Percentiles rank a stretch among this genome's conserved stretches.
phyloP scores from a whole-genome alignment of 2,329 filamentous ascomycete genomes.

The Clarireedia hainanense region DNA sequence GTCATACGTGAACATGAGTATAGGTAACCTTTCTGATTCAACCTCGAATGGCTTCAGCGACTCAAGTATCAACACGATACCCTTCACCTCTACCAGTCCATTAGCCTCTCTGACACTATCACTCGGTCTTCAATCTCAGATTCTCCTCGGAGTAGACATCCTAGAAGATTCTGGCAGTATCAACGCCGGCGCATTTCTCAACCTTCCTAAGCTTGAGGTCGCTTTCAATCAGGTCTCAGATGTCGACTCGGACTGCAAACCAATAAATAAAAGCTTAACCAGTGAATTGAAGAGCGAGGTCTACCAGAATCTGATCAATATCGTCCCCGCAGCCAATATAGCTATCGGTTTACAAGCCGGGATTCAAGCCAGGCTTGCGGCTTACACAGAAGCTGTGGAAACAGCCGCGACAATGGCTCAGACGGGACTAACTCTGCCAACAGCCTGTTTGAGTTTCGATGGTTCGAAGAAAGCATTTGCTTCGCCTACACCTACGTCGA shows the following conservation, averaged over 20 bases:
- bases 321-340: not conserved
- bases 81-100: not conserved
- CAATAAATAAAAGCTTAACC: not conserved
- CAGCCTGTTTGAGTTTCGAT: conserved; percentile 5
- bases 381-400: not conserved
- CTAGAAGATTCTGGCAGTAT: not conserved
- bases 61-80: not conserved
- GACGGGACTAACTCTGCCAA: not conserved
- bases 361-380: not conserved
- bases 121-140: not conserved
- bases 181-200: not conserved
- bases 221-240: not conserved
- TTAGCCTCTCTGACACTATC: not conserved
- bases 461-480: not conserved
- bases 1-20: not conserved
- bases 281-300: not conserved
- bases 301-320: conserved; percentile 1
- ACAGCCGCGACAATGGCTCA: not conserved
- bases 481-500: not conserved
- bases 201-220: not conserved
- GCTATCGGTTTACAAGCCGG: not conserved
- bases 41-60: not conserved
- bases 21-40: conserved; percentile 1
- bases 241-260: not conserved
- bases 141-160: conserved; percentile 5